Evolutionary conservation across 441 rosid genomes (phyloP).

Genomic region (Pelargonium exstipulatum): DNA sequence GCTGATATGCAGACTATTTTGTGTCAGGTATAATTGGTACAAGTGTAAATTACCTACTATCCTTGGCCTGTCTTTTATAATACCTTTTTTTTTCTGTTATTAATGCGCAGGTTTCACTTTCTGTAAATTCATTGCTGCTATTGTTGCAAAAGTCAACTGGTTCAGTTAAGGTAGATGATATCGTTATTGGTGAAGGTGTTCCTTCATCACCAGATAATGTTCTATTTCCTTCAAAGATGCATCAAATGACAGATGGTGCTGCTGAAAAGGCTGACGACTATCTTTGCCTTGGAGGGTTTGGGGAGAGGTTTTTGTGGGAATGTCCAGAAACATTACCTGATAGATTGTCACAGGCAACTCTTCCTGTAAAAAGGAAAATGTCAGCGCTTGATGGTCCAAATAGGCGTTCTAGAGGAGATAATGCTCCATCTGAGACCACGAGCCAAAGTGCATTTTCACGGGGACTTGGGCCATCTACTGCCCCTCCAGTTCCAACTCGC

Average conservation of each 20-base stretch:
- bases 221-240: conserved; percentile 35
- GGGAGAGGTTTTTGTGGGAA: conserved; percentile 79
- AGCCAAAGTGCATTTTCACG: conserved; percentile 57
- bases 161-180: conserved; percentile 42
- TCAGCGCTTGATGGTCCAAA: conserved; percentile 59
- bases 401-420: conserved; percentile 74
- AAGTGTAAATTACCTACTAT: neutral
- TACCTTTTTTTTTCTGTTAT: conserved; percentile 22
- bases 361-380: conserved; percentile 61
- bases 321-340: conserved; percentile 94
- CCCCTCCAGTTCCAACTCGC: conserved; percentile 65
- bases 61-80: conserved; percentile 11
- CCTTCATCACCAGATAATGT: conserved; percentile 24
- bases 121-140: conserved; percentile 40
- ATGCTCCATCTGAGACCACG: conserved; percentile 49
- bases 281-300: conserved; percentile 57
- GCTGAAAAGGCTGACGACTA: conserved; percentile 44
- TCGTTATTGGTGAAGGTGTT: conserved; percentile 29
- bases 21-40: conserved; percentile 44
- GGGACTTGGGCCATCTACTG: conserved; percentile 53
- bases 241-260: conserved; percentile 34
- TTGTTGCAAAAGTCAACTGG: conserved; percentile 55
- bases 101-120: conserved; percentile 44
- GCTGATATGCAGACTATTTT: conserved; percentile 33
- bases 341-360: conserved; percentile 57